Conservation (phyloP, 352 stramenopile genomes). For the Phytophthora multivora region DNA sequence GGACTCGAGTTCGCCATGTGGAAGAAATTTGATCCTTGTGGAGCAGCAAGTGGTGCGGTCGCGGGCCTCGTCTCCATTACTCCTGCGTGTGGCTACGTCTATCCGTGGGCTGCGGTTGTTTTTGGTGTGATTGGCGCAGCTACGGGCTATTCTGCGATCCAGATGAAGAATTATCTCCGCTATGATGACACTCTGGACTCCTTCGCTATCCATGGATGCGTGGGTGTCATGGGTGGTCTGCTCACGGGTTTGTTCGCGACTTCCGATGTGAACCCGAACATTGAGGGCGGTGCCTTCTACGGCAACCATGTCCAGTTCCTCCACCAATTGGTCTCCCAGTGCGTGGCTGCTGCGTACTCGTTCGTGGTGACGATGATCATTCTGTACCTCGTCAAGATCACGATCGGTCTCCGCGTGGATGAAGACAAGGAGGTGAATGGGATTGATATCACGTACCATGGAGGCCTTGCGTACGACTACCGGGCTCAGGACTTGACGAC, state of each 20-base stretch:
- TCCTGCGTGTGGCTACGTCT: constrained; percentile 71
- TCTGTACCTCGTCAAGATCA: constrained; percentile 71
- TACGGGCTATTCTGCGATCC: constrained; percentile 57
- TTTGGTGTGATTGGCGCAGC: constrained; percentile 70
- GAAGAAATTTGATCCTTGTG: constrained; percentile 69
- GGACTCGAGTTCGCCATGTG: constrained; percentile 53
- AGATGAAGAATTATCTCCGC: constrained; percentile 67
- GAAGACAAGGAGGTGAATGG: constrained; percentile 81
- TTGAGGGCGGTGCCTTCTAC: constrained; percentile 60
- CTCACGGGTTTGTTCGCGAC: constrained; percentile 77
- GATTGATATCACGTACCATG: constrained; percentile 82
- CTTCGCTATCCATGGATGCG: constrained; percentile 77
- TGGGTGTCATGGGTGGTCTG: constrained; percentile 63
- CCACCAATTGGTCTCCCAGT: constrained; percentile 62
- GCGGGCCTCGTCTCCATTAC: constrained; percentile 75
- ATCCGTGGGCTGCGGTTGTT: constrained; percentile 69
- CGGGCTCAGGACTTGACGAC: constrained; percentile 23
- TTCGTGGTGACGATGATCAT: constrained; percentile 74
- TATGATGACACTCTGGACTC: constrained; percentile 87
- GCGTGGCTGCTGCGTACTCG: constrained; percentile 68
- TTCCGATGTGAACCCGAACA: constrained; percentile 56
- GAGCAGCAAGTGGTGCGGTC: constrained; percentile 62
- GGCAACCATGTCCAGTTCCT: constrained; percentile 48
- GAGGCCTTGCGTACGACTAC: constrained; percentile 68
- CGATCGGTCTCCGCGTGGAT: constrained; percentile 71